Evolutionary conservation across 2,329 filamentous ascomycete genomes (phyloP).

Genomic region (Penicillium decumbens): DNA sequence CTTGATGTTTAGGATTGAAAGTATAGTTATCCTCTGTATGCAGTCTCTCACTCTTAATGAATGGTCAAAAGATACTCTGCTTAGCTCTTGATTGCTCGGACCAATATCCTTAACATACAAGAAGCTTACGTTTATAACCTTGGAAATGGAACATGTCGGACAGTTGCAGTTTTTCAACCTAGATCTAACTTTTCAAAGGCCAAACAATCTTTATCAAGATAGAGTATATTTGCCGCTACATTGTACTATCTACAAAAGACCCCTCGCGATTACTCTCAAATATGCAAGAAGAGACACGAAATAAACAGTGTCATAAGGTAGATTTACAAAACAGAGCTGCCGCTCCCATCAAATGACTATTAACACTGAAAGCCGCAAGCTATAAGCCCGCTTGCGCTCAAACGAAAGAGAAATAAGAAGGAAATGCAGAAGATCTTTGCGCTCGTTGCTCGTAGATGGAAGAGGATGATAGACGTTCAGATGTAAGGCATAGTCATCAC

Average conservation of each 20-base stretch:
- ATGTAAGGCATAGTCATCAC: conserved; percentile 8
- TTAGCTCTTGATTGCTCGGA: neutral
- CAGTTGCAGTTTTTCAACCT: no score
- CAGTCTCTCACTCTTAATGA: neutral
- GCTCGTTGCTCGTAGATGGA: conserved; percentile 8
- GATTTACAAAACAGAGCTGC: conserved; percentile 5
- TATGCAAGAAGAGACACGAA: neutral
- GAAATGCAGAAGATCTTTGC: conserved; percentile 1
- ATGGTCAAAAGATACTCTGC: neutral
- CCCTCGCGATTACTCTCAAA: no score
- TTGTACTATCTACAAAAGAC: conserved; percentile 7
- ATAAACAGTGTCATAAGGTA: neutral
- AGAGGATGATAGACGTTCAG: conserved; percentile 1
- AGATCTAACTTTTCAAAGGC: no score
- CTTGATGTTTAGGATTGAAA: neutral
- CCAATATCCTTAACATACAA: neutral
- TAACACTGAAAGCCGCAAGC: neutral
- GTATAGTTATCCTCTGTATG: neutral
- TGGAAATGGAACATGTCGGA: no score
- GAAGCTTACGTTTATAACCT: neutral
- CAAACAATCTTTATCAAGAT: neutral
- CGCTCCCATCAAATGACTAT: conserved; percentile 3
- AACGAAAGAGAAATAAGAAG: neutral
- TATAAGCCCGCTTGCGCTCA: neutral
- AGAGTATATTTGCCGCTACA: conserved; percentile 1